Base-by-base conservation (phyloP, 1,139 yeast genomes). In the Kodamaea suecica region DNA sequence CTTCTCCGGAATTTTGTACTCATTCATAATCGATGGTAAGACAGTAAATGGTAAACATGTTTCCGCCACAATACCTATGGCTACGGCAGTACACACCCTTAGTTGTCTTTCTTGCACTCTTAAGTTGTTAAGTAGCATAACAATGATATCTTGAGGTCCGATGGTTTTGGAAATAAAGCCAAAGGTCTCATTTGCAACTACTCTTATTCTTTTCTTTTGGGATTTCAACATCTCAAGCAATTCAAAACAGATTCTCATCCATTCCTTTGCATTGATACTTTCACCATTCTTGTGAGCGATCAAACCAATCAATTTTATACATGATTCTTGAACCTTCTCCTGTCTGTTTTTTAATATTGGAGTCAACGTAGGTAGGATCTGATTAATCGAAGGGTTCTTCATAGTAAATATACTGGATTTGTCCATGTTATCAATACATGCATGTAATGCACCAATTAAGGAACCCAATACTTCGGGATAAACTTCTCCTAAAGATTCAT, bases 171-270 rank as follows among this genome's bases (percentile, higher is more conserved):
- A 92, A 43, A 94, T 90, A 38, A 76, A 75, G 0, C 98, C 98
- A 66, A 94, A 92, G 0, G 98, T 87, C 20, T 76, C 78, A 52
- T 90, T 94, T 0, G 98, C 95, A 1, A 94, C 86, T 28, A 82
- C 70, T 43, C 97, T 66, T 33, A 90, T 86, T 17, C 81, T 70
- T 50, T 84, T 87, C 39, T 76, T 77, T n/a, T 84, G 78, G 11
- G 95, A 84, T 52, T 88, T 88, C 42, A 94, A 70, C 79, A 92
- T 80, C 47, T 92, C 98, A 29, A 94, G 62, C 29, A 94, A 65
- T 53, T 90, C 97, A 60, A 86, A 88, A 50, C 97, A 86, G 20
- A 92, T 86, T 42, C 98, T 73, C 95, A 92, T 87, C 98, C 98
- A 94, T 58, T 94, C 99, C 42, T 87, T 80, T 2, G 96, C 95